Conservation (phyloP, 2,329 filamentous ascomycete genomes). For the Chaetomiaceae sp. region DNA sequence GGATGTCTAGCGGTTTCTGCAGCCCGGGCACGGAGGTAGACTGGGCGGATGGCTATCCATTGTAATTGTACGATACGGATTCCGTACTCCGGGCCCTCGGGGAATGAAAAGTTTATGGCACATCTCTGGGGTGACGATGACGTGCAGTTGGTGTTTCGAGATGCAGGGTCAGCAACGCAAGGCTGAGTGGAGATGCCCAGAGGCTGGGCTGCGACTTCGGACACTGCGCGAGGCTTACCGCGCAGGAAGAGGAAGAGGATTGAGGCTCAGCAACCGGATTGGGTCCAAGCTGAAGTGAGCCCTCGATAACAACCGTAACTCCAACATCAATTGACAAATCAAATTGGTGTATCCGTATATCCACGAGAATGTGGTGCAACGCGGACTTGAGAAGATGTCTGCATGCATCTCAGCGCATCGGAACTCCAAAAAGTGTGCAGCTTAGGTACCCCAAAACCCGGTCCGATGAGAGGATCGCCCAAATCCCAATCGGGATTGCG, state of each 20-base stretch:
- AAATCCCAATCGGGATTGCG: conserved; percentile 19
- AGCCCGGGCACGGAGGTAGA: conserved; percentile 20
- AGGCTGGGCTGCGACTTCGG: conserved; percentile 3
- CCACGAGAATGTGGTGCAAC: no score
- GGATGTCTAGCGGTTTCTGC: conserved; percentile 22
- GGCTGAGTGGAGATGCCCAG: conserved; percentile 1
- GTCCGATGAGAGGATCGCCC: conserved; percentile 13
- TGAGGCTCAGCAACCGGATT: background rate
- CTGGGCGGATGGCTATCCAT: conserved; percentile 23
- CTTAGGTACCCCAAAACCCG: conserved; percentile 21
- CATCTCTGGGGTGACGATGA: background rate
- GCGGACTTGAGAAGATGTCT: background rate
- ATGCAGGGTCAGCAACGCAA: background rate
- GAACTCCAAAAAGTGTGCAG: background rate
- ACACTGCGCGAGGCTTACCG: background rate
- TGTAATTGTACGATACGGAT: conserved; percentile 27
- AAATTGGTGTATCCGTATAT: background rate
- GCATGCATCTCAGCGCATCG: background rate
- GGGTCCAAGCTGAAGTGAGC: background rate
- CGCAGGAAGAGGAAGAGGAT: background rate
- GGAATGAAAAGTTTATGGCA: conserved; percentile 7
- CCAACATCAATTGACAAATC: background rate
- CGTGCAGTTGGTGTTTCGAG: no score
- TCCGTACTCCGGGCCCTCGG: conserved; percentile 21
- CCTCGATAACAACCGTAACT: background rate